Evolutionary conservation across 2,329 filamentous ascomycete species (phyloP).

Genomic region (Aspergillus oerlinghausenensis): DNA sequence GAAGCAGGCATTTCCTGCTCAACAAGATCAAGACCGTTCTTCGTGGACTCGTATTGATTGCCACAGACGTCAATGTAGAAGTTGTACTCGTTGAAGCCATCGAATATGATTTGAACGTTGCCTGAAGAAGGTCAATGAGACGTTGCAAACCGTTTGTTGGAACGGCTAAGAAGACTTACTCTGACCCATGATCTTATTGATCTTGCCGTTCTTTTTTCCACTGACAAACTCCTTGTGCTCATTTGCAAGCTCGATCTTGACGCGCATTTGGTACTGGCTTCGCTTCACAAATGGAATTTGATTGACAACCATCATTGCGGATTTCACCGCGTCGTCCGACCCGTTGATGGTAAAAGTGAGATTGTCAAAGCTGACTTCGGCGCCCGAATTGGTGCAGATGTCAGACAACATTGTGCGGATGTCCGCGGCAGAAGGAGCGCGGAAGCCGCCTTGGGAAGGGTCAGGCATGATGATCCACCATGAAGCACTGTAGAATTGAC

Average conservation of each 20-base stretch:
- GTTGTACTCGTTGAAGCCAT: slow-evolving; percentile 99
- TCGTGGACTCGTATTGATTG: slow-evolving; percentile 87
- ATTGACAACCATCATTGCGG: slow-evolving; percentile 88
- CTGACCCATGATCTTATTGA: slow-evolving; percentile 99
- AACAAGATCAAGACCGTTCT: slow-evolving; percentile 84
- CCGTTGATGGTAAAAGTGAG: slow-evolving; percentile 90
- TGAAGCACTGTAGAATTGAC: slow-evolving; percentile 94
- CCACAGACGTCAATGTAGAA: slow-evolving; percentile 99
- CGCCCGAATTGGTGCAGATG: slow-evolving; percentile 93
- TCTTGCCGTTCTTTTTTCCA: slow-evolving; percentile 99
- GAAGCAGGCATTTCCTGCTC: slow-evolving; percentile 99
- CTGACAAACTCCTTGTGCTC: slow-evolving; percentile 99
- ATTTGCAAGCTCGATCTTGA: slow-evolving; percentile 98
- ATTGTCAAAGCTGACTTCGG: slow-evolving; percentile 91
- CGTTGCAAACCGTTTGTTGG: slow-evolving; percentile 13
- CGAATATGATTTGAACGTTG: slow-evolving; percentile 98
- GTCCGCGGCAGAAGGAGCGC: slow-evolving; percentile 60
- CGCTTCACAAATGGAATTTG: slow-evolving; percentile 85
- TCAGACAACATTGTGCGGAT: slow-evolving; percentile 88
- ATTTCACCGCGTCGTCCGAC: slow-evolving; percentile 93
- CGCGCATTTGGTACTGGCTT: slow-evolving; percentile 84
- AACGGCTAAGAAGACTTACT: slow-evolving; percentile 50
- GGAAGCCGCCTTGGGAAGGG: slow-evolving; percentile 54
- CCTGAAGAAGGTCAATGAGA: slow-evolving; percentile 38
- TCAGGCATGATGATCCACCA: slow-evolving; percentile 89